Percentiles rank a stretch among this genome's conserved stretches.
Conservation (phyloP, 148 eudicot species). For the Polygonum maritimum region DNA sequence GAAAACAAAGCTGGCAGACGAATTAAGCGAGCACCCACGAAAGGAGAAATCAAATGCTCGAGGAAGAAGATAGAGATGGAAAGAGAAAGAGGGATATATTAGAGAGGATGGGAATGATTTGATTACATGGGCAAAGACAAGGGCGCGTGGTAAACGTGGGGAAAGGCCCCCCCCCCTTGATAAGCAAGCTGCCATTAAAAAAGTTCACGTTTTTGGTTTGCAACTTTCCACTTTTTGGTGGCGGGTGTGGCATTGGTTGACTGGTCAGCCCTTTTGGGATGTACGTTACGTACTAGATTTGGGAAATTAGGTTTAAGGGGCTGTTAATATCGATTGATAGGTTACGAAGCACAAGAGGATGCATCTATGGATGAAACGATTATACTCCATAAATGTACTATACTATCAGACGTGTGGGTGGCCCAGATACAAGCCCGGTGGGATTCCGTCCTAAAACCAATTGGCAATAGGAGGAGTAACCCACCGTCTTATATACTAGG, state of each 20-base stretch:
- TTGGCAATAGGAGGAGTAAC: no score
- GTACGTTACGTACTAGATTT: neutral
- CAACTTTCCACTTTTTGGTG: neutral
- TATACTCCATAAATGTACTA: no score
- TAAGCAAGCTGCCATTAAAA: neutral
- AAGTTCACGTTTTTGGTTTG: neutral
- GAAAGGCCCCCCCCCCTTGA: neutral
- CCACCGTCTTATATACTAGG: no score
- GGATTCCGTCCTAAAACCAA: no score
- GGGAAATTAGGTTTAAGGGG: neutral
- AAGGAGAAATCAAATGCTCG: neutral
- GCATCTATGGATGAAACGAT: no score
- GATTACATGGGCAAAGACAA: neutral
- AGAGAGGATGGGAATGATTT: neutral
- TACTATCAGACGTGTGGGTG: no score
- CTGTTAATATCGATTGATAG: neutral
- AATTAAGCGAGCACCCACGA: neutral
- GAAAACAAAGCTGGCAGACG: neutral
- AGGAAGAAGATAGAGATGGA: neutral
- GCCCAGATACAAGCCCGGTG: no score
- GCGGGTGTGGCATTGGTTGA: neutral
- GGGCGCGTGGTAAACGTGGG: slow-evolving; percentile 5
- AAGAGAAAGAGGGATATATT: neutral
- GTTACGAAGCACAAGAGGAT: no score
- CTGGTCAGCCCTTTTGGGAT: neutral